A percentile compares a stretch with the other conserved stretches of the same genome.
Conservation (phyloP, 768 basidiomycete species). For the Mycena galericulata region DNA sequence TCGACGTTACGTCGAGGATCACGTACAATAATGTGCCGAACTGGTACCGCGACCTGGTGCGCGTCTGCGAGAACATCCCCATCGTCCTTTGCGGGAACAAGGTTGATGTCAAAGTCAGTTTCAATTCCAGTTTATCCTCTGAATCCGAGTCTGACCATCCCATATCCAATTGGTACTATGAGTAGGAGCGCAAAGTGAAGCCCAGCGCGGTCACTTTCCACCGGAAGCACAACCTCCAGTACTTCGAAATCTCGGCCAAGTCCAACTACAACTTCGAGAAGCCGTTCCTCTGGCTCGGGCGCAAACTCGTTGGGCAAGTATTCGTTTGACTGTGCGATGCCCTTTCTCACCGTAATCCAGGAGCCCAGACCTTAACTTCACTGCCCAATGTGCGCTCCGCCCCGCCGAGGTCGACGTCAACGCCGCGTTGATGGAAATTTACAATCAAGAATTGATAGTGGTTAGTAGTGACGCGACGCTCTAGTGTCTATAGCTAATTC, state of each 20-base stretch:
- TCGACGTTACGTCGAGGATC: conserved; percentile 99
- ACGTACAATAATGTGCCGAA: conserved; percentile 99
- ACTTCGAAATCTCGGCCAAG: conserved; percentile 99
- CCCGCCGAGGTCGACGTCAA: conserved; percentile 95
- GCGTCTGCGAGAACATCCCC: conserved; percentile 99
- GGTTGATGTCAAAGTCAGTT: conserved; percentile 97
- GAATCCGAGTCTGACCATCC: too few relatives aligned
- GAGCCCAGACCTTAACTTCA: conserved; percentile 90
- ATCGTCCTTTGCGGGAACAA: conserved; percentile 99
- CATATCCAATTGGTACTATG: too few relatives aligned
- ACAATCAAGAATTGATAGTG: conserved; percentile 79
- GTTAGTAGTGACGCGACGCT: conserved; percentile 52
- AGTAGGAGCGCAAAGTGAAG: conserved; percentile 99
- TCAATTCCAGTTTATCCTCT: conserved; percentile 14
- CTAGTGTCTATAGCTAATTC: conserved; percentile 25
- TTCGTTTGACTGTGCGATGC: not conserved
- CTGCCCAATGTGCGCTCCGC: conserved; percentile 94
- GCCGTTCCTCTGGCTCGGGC: conserved; percentile 99
- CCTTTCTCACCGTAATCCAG: conserved; percentile 53
- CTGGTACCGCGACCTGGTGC: conserved; percentile 99
- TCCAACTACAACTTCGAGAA: conserved; percentile 99
- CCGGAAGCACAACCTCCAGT: conserved; percentile 99
- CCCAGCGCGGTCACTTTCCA: conserved; percentile 99
- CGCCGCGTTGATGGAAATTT: conserved; percentile 78
- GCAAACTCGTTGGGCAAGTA: conserved; percentile 95